These are phyloP conservation scores for Zarea fungicola DNA, from an alignment of 2,329 filamentous ascomycete genomes.

Conservation along the genomic window DNA sequence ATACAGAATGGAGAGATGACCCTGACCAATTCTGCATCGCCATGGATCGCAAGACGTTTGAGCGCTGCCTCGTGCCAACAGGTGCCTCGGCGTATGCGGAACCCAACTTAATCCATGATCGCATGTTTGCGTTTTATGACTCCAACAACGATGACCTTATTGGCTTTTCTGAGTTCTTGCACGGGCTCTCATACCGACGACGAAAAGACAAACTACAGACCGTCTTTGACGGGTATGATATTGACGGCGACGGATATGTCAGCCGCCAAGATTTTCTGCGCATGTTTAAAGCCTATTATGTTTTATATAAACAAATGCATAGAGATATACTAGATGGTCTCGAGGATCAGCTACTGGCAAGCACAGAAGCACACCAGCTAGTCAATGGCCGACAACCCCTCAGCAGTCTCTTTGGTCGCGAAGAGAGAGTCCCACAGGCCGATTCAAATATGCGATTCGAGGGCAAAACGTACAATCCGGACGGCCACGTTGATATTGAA, in stretches of 20 bases:
- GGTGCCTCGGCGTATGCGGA: slow-evolving; percentile 70
- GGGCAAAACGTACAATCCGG: slow-evolving; percentile 58
- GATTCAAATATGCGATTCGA: slow-evolving; percentile 54
- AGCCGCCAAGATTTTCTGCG: slow-evolving; percentile 82
- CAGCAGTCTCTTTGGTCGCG: slow-evolving; percentile 68
- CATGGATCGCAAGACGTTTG: slow-evolving; percentile 90
- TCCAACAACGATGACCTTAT: slow-evolving; percentile 84
- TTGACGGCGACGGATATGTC: slow-evolving; percentile 82
- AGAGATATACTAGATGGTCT: slow-evolving; percentile 73
- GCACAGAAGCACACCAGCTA: slow-evolving; percentile 70
- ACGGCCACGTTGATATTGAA: slow-evolving; percentile 60
- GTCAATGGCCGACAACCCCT: slow-evolving; percentile 70
- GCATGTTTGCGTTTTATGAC: slow-evolving; percentile 96
- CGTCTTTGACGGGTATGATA: slow-evolving; percentile 85
- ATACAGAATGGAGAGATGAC: slow-evolving; percentile 76
- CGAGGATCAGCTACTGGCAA: slow-evolving; percentile 72
- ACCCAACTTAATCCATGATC: slow-evolving; percentile 88
- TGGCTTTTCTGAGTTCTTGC: slow-evolving; percentile 85
- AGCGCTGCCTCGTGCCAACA: slow-evolving; percentile 83
- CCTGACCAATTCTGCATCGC: slow-evolving; percentile 72
- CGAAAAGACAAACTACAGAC: slow-evolving; percentile 64
- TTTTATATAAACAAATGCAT: slow-evolving; percentile 84
- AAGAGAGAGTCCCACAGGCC: slow-evolving; percentile 60
- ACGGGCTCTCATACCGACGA: slow-evolving; percentile 68
- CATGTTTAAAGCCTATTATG: slow-evolving; percentile 89